Base-by-base conservation (phyloP, 2,329 filamentous ascomycete species). In the Zelopaecilomyces penicillatus region DNA sequence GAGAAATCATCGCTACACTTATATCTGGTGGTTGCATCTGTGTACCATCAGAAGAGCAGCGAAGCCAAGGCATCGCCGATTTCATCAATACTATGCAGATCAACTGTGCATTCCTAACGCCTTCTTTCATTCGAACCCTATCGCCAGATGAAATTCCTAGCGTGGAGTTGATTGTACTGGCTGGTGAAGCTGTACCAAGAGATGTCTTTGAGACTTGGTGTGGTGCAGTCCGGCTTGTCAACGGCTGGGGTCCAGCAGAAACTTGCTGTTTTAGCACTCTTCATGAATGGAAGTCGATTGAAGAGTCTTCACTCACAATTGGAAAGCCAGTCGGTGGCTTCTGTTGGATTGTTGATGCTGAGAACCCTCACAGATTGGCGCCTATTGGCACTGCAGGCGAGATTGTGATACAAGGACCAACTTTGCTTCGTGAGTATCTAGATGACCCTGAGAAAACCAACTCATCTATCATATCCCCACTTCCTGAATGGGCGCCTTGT, bases 401-500 rank as follows among this genome's bases (percentile, higher is more conserved):
- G 3, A 19, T 19, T 19, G 19, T 19, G 2, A 19, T 19, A 2
- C 19, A 19, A 19, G 19, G 19, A 19, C 19, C 19, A 19, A 19
- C 19, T 19, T 19, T 19, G 19, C 19, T 19, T 19, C 19, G 19
- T 19, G 19, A 19, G 3, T 19, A 19, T 19, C 19, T 19, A 19
- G 19, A 19, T 19, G 19, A 19, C 19, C 19, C 2, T 2, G 19
- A 19, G 19, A 19, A 19, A 3, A 19, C 19, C 19, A 19, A 3
- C 2, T 19, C 19, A 19, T 19, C 19, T 19, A 60, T 61, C 30
- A 52, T 63, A 3, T 37, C 28, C 41, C 63, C 72, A 29, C 55
- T 61, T 26, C 61, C 65, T 5, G 55, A 54, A 4, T 80, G 73
- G 73, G 60, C 69, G 5, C 55, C 63, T 8, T 52, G 55, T 1